Conservation (phyloP, 345 rosid species). For the Carallia pectinifolia region DNA sequence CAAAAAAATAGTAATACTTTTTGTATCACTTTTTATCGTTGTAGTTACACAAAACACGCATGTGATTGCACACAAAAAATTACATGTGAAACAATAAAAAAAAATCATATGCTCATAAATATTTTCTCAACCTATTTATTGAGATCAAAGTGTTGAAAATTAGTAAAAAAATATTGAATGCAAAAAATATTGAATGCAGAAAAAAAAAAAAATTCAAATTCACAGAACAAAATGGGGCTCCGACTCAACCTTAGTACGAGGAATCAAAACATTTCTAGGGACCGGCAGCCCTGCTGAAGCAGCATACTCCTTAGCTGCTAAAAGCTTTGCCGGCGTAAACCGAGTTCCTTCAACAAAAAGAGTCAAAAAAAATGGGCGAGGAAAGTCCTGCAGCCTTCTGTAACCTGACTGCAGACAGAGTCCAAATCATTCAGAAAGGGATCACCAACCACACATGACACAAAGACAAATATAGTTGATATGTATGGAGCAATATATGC, state of each 20-base stretch:
- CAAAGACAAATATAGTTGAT: neutral
- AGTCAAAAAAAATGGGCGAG: constrained; percentile 94
- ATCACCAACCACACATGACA: constrained; percentile 1
- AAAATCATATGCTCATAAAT: no score
- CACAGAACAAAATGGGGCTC: neutral
- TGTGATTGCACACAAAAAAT: no score
- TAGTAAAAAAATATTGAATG: neutral
- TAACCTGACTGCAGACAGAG: constrained; percentile 74
- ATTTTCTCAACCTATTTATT: neutral
- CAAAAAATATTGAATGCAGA: neutral
- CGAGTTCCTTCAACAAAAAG: constrained; percentile 99
- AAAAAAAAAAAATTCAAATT: neutral
- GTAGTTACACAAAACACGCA: no score
- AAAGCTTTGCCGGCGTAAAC: constrained; percentile 90
- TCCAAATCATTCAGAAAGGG: constrained; percentile 3
- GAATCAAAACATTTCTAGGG: constrained; percentile 93
- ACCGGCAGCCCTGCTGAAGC: constrained; percentile 75
- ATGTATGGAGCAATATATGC: neutral
- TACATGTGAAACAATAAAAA: no score
- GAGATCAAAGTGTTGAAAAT: neutral
- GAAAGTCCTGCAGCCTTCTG: constrained; percentile 74
- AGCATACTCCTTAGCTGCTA: constrained; percentile 97
- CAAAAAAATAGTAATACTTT: no score
- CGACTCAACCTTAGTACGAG: constrained; percentile 79
- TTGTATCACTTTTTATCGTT: no score